Percentiles rank a stretch among this genome's conserved stretches.
Evolutionary conservation across 805 yeast species (phyloP).

Genomic region (Suhomyces xylopsoci): DNA sequence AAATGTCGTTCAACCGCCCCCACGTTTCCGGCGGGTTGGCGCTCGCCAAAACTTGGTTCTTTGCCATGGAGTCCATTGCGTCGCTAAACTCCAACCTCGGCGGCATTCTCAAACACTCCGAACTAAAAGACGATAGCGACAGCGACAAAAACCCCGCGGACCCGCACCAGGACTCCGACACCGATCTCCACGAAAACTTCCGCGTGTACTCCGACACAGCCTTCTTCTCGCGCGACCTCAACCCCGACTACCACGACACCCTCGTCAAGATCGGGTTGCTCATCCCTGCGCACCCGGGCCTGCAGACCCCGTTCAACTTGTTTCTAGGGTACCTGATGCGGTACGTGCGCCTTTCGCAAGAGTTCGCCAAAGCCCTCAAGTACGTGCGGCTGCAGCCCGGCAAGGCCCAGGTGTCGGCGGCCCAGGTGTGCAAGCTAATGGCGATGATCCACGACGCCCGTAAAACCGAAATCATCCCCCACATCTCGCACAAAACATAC

Average conservation of each 20-base stretch:
- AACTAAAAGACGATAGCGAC: background rate
- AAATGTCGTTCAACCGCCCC: conserved; percentile 1
- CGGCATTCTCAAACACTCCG: conserved; percentile 8
- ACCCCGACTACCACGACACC: conserved; percentile 32
- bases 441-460: conserved; percentile 14
- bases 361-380: conserved; percentile 23
- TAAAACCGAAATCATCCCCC: conserved; percentile 24
- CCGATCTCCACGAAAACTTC: background rate
- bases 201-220: conserved; percentile 32
- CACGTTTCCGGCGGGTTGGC: conserved; percentile 20
- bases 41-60: conserved; percentile 26
- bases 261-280: conserved; percentile 26
- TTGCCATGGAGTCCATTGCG: conserved; percentile 23
- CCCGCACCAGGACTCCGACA: background rate
- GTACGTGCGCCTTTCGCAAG: conserved; percentile 24
- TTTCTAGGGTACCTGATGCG: conserved; percentile 32
- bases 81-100: conserved; percentile 17
- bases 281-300: conserved; percentile 9
- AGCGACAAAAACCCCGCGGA: background rate
- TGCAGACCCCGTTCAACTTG: conserved; percentile 23
- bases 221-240: conserved; percentile 19
- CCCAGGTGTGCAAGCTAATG: conserved; percentile 14
- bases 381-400: conserved; percentile 13
- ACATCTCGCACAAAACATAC: conserved; percentile 16
- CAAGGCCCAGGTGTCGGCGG: conserved; percentile 11